phyloP scores from a whole-genome alignment of 73 alveolate species.

The Uronychia binucleata region DNA sequence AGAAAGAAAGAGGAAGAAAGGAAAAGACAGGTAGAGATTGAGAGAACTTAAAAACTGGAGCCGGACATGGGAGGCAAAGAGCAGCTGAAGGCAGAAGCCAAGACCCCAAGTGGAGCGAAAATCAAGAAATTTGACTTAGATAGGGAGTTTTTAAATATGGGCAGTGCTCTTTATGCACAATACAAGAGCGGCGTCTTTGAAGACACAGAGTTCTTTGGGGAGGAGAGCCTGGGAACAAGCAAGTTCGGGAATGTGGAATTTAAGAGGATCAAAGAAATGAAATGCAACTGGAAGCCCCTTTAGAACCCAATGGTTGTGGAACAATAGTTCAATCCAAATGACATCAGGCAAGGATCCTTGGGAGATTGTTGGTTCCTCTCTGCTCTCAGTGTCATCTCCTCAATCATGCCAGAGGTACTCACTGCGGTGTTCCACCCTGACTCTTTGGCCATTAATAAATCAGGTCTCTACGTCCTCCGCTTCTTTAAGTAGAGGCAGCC shows the following conservation, averaged over 20 bases:
- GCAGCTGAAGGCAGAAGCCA: no score
- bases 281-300: not conserved
- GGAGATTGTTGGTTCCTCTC: constrained; percentile 87
- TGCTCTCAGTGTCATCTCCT: constrained; percentile 52
- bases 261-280: constrained; percentile 18
- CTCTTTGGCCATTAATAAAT: constrained; percentile 3
- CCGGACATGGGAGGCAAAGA: no score
- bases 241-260: not conserved
- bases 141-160: no score
- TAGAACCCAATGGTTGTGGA: constrained; percentile 46
- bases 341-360: constrained; percentile 75
- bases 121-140: no score
- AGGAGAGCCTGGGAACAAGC: not conserved
- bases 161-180: no score
- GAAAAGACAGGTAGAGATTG: no score
- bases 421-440: constrained; percentile 29
- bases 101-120: no score
- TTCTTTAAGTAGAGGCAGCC: constrained; percentile 42
- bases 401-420: constrained; percentile 29
- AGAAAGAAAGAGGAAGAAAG: no score
- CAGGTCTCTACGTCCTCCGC: constrained; percentile 47
- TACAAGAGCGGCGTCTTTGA: no score
- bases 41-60: no score
- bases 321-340: constrained; percentile 63
- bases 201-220: not conserved